phyloP scores from a whole-genome alignment of 495 filamentous ascomycete species.

The Copromyces sp. region DNA sequence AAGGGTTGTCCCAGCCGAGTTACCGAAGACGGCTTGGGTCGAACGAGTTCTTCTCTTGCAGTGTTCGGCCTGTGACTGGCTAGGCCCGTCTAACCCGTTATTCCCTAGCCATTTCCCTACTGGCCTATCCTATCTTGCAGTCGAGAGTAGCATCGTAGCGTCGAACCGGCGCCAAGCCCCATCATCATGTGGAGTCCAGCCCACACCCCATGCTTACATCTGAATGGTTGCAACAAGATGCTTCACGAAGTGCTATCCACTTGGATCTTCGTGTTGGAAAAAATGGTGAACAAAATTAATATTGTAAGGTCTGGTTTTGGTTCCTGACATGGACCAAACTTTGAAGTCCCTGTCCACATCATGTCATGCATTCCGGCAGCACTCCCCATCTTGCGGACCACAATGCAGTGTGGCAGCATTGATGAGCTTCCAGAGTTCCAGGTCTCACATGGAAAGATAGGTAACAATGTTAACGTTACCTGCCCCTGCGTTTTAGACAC shows the following conservation, averaged over 20 bases:
- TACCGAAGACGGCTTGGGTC: background rate
- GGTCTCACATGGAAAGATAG: background rate
- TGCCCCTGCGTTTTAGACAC: background rate
- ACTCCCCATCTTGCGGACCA: background rate
- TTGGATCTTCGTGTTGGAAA: background rate
- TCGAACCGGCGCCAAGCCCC: background rate
- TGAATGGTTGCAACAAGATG: background rate
- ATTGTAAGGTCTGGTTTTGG: background rate
- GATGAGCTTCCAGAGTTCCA: background rate
- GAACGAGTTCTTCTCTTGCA: background rate
- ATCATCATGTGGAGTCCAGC: background rate
- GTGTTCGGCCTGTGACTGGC: background rate
- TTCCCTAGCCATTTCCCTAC: background rate
- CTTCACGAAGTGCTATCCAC: background rate
- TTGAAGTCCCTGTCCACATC: background rate
- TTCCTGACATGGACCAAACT: background rate
- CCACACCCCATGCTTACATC: background rate
- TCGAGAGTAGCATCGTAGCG: background rate
- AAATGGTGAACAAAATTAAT: background rate
- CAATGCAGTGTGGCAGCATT: background rate
- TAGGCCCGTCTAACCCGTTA: background rate
- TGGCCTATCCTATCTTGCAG: background rate
- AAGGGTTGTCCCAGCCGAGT: background rate
- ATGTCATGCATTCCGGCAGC: background rate
- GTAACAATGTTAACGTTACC: background rate